phyloP scores from a whole-genome alignment of 140 eudicot species.

The Ambrosia hybrid region DNA sequence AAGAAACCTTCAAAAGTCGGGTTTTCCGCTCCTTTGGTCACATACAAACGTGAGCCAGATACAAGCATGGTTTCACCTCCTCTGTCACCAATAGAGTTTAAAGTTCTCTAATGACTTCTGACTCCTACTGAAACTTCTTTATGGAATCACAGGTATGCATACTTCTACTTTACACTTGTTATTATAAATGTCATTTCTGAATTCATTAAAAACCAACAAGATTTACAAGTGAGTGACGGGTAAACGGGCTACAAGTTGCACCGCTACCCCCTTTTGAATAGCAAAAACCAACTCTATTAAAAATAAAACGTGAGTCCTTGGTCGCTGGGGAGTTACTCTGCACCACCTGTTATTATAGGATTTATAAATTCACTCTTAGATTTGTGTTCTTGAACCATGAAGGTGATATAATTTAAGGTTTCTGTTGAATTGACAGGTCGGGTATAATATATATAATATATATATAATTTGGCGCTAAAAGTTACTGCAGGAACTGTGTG shows the following conservation, averaged over 20 bases:
- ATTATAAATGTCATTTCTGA: too few species aligned
- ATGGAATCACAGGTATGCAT: constrained; percentile 27
- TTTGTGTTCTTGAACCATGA: not conserved
- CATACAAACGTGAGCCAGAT: constrained; percentile 37
- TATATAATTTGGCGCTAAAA: constrained; percentile 15
- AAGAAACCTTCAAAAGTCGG: constrained; percentile 41
- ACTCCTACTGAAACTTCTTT: constrained; percentile 3
- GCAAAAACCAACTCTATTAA: too few species aligned
- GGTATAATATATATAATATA: not conserved
- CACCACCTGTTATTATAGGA: not conserved
- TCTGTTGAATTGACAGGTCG: constrained; percentile 23
- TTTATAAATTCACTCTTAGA: not conserved
- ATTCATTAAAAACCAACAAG: too few species aligned
- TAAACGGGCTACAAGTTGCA: too few species aligned
- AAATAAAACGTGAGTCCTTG: too few species aligned
- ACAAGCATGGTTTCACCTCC: constrained; percentile 48
- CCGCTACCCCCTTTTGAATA: too few species aligned
- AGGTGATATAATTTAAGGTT: not conserved
- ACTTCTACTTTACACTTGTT: not conserved
- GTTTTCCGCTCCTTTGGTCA: constrained; percentile 63
- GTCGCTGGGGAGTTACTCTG: too few species aligned
- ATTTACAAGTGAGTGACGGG: too few species aligned
- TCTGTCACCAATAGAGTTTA: constrained; percentile 42
- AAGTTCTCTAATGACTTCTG: constrained; percentile 15
- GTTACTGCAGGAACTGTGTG: not conserved